These are phyloP conservation scores for Corymbia citriodora DNA, from an alignment of 441 rosid species.

Conservation along the genomic window DNA sequence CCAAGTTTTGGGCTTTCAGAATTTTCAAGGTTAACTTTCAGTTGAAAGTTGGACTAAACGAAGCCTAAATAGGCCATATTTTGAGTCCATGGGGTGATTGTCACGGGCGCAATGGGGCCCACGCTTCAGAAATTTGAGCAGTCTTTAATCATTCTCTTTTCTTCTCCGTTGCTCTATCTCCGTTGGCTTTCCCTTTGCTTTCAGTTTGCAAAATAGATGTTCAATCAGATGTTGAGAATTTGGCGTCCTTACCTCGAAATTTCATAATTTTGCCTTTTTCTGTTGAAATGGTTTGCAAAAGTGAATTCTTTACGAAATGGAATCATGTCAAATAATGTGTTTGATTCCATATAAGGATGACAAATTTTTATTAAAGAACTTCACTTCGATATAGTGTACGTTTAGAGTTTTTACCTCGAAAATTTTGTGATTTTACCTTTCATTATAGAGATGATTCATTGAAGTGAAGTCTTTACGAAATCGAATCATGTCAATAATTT, in stretches of 20 bases:
- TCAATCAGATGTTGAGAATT: neutral
- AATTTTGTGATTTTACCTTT: too few relatives aligned
- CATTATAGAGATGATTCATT: too few relatives aligned
- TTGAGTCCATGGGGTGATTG: too few relatives aligned
- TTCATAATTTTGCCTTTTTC: fast-evolving
- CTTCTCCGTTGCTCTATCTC: neutral
- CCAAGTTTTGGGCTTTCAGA: too few relatives aligned
- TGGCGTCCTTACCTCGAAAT: neutral
- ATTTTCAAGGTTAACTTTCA: too few relatives aligned
- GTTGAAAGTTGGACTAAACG: too few relatives aligned
- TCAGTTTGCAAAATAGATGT: too few relatives aligned
- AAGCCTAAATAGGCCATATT: too few relatives aligned
- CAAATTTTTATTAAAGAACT: neutral
- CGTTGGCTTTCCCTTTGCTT: neutral
- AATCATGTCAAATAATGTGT: neutral
- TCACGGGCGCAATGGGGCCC: neutral
- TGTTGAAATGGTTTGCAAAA: neutral
- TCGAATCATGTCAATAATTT: too few relatives aligned
- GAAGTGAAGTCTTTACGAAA: neutral
- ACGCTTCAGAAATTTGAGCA: neutral
- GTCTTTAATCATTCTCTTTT: too few relatives aligned
- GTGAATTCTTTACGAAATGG: fast-evolving
- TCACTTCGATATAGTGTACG: fast-evolving
- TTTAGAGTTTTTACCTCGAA: fast-evolving
- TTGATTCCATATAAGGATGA: neutral